These are phyloP conservation scores for Tulasnella sp. DNA, from an alignment of 768 basidiomycete genomes.

Conservation along the genomic window DNA sequence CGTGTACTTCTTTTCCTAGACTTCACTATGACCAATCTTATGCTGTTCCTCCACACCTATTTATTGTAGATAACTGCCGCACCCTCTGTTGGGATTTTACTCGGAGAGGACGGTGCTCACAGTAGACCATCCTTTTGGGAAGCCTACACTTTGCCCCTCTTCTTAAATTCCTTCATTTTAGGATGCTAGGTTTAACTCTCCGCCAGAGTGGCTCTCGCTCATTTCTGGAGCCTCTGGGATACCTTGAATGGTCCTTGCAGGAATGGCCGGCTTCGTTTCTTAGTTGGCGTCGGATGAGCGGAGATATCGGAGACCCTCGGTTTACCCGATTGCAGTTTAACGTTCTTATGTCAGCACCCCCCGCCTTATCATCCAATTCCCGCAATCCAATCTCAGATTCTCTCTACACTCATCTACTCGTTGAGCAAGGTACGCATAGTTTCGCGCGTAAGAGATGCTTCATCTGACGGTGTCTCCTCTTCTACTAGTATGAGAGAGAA, in stretches of 20 bases:
- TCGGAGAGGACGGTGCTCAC: no score
- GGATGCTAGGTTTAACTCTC: neutral
- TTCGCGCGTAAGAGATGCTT: neutral
- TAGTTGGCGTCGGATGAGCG: no score
- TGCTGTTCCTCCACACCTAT: no score
- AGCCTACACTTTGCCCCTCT: neutral
- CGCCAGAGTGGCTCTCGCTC: neutral
- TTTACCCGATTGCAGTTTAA: neutral
- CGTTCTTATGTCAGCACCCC: slow-evolving; percentile 1
- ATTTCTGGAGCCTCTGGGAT: no score
- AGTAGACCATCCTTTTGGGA: neutral
- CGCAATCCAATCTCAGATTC: neutral
- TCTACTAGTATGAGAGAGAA: slow-evolving; percentile 24
- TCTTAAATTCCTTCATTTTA: neutral
- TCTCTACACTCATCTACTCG: slow-evolving; percentile 9
- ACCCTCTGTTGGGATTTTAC: no score
- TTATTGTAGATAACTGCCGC: no score
- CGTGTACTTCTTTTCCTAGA: no score
- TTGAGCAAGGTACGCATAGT: neutral
- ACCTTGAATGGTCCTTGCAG: neutral
- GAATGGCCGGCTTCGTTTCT: no score
- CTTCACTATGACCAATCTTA: no score
- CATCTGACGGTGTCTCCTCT: neutral
- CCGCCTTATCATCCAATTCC: slow-evolving; percentile 3
- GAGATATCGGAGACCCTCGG: neutral